Evolutionary conservation across 331 rosid species (phyloP).

Genomic region (Acacia concinna): DNA sequence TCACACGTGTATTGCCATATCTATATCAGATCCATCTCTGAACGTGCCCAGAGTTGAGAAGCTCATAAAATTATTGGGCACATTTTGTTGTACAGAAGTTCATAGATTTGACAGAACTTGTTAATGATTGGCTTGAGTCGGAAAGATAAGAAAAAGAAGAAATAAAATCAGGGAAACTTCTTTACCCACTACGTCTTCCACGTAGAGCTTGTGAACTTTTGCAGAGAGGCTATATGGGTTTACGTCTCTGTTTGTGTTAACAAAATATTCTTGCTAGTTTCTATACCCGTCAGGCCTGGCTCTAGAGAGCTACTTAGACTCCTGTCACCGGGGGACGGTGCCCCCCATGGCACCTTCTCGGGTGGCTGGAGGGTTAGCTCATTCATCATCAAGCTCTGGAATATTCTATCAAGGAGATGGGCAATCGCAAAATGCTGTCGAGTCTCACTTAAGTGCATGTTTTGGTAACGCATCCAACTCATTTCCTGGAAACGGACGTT

Average conservation of each 20-base stretch:
- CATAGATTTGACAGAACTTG: constrained; percentile 29
- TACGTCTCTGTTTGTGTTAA: constrained; percentile 40
- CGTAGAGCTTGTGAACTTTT: constrained; percentile 25
- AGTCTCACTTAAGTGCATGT: constrained; percentile 85
- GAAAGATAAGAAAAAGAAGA: not conserved
- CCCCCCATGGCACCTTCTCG: constrained; percentile 89
- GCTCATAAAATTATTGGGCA: constrained; percentile 31
- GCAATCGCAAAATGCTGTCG: constrained; percentile 68
- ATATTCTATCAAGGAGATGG: constrained; percentile 97
- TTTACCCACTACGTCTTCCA: not conserved
- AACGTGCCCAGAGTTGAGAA: constrained; percentile 33
- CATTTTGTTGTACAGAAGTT: constrained; percentile 32
- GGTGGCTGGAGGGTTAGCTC: constrained; percentile 92
- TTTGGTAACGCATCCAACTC: constrained; percentile 79
- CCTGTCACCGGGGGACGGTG: constrained; percentile 60
- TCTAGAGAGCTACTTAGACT: constrained; percentile 71
- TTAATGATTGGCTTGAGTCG: constrained; percentile 8
- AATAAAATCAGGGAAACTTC: constrained; percentile 4
- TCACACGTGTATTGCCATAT: constrained; percentile 16
- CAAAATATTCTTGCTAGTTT: constrained; percentile 28
- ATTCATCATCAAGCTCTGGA: constrained; percentile 89
- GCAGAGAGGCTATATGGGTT: constrained; percentile 18
- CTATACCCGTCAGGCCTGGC: constrained; percentile 57
- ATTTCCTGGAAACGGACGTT: constrained; percentile 68
- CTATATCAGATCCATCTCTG: constrained; percentile 39